phyloP scores from a whole-genome alignment of 768 basidiomycete genomes.

The Rhodotorula taiwanensis region DNA sequence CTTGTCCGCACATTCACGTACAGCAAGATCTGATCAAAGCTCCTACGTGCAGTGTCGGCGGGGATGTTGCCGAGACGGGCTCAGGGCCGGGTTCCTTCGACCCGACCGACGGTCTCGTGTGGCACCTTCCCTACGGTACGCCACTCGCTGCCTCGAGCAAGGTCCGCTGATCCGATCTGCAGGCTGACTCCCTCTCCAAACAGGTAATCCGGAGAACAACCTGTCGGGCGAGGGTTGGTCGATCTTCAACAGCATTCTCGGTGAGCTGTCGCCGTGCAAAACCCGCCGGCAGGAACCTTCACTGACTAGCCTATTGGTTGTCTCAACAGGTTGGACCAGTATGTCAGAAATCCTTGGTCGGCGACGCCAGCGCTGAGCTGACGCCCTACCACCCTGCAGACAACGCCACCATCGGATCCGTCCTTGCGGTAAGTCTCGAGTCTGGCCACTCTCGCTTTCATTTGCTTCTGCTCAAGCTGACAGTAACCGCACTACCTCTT shows the following conservation, averaged over 20 bases:
- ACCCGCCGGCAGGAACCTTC: too few relatives aligned
- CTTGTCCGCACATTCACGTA: neutral
- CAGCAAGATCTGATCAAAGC: slow-evolving; percentile 10
- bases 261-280: too few relatives aligned
- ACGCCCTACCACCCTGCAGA: slow-evolving; percentile 16
- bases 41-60: slow-evolving; percentile 54
- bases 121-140: neutral
- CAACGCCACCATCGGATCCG: slow-evolving; percentile 56
- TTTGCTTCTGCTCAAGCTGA: neutral
- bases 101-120: neutral
- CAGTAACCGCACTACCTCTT: too few relatives aligned
- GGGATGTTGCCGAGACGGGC: slow-evolving; percentile 53
- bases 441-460: neutral
- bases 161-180: too few relatives aligned
- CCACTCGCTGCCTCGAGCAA: neutral
- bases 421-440: slow-evolving; percentile 51
- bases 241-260: slow-evolving; percentile 55
- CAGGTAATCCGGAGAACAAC: slow-evolving; percentile 52
- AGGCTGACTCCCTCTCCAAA: slow-evolving; percentile 16
- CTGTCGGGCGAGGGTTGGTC: slow-evolving; percentile 58
- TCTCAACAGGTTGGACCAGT: neutral
- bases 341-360: neutral
- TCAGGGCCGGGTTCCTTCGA: slow-evolving; percentile 75
- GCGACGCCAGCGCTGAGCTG: slow-evolving; percentile 37
- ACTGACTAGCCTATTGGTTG: too few relatives aligned